Evolutionary conservation across 108 stramenopile species (phyloP).

Genomic region (Hondaea fermentalgiana): DNA sequence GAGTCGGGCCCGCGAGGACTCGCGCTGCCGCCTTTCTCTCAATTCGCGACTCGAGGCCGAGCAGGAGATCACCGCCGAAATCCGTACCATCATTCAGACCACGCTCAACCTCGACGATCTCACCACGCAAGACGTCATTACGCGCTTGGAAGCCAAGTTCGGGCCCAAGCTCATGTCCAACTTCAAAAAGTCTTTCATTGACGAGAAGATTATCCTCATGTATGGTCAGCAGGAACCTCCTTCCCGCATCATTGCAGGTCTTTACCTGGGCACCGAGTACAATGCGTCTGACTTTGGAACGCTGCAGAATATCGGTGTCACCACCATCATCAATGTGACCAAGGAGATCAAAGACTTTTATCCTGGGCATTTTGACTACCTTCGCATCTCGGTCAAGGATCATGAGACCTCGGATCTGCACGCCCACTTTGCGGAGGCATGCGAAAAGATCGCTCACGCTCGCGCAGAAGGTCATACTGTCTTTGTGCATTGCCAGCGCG

Average conservation of each 20-base stretch:
- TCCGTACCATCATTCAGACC: not conserved
- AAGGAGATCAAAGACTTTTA: constrained; percentile 12
- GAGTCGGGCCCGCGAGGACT: not conserved
- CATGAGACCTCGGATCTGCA: not conserved
- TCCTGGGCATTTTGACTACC: not conserved
- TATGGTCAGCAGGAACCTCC: constrained; percentile 14
- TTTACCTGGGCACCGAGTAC: constrained; percentile 1
- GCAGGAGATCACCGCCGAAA: not conserved
- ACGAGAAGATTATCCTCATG: not conserved
- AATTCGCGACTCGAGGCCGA: not conserved
- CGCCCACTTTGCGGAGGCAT: not conserved
- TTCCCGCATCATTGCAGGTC: not conserved
- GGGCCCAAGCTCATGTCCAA: not conserved
- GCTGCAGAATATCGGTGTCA: not conserved
- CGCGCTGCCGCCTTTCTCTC: not conserved
- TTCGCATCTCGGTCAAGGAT: not conserved
- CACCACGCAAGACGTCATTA: not conserved
- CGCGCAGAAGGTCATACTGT: not conserved
- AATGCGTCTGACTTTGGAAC: not conserved
- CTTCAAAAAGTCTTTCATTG: constrained; percentile 13
- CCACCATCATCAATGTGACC: not conserved
- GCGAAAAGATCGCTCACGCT: not conserved
- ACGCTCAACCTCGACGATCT: not conserved
- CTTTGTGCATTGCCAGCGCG: constrained; percentile 9
- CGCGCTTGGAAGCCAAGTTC: not conserved